A percentile compares a stretch with the other conserved stretches of the same genome.
phyloP scores from a whole-genome alignment of 2,329 filamentous ascomycete species.

The Paraphoma chrysanthemicola region DNA sequence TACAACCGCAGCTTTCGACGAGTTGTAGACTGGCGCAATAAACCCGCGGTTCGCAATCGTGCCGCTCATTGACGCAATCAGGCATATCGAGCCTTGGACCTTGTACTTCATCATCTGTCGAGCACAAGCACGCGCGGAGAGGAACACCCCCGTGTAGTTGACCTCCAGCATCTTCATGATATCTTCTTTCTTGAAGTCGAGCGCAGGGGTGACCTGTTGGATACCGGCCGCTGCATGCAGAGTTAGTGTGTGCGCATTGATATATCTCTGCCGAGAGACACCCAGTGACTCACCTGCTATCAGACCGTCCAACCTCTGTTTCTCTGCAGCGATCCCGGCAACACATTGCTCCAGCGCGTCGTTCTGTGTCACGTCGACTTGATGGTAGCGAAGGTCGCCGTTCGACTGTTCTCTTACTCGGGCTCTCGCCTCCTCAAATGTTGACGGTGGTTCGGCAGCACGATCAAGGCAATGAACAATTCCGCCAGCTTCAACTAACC shows the following conservation, averaged over 20 bases:
- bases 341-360: slow-evolving; percentile 70
- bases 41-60: slow-evolving; percentile 67
- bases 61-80: slow-evolving; percentile 69
- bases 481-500: slow-evolving; percentile 76
- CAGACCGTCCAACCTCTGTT: slow-evolving; percentile 78
- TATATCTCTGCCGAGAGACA: too few species aligned
- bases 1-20: slow-evolving; percentile 75
- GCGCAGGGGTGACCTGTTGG: slow-evolving; percentile 79
- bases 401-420: slow-evolving; percentile 66
- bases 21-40: slow-evolving; percentile 72
- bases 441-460: slow-evolving; percentile 60
- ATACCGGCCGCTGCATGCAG: slow-evolving; percentile 65
- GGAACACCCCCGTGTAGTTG: slow-evolving; percentile 66
- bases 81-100: slow-evolving; percentile 62
- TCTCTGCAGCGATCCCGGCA: slow-evolving; percentile 69
- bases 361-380: slow-evolving; percentile 78
- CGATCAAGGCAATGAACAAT: slow-evolving; percentile 72
- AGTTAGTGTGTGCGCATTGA: too few species aligned
- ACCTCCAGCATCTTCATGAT: slow-evolving; percentile 65
- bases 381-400: slow-evolving; percentile 73
- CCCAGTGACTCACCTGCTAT: slow-evolving; percentile 58
- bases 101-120: slow-evolving; percentile 67
- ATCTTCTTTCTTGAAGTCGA: slow-evolving; percentile 73
- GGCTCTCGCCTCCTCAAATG: slow-evolving; percentile 69
- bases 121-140: slow-evolving; percentile 66